phyloP scores from a whole-genome alignment of 1,139 yeast species.

The Suhomyces bolitotheri region DNA sequence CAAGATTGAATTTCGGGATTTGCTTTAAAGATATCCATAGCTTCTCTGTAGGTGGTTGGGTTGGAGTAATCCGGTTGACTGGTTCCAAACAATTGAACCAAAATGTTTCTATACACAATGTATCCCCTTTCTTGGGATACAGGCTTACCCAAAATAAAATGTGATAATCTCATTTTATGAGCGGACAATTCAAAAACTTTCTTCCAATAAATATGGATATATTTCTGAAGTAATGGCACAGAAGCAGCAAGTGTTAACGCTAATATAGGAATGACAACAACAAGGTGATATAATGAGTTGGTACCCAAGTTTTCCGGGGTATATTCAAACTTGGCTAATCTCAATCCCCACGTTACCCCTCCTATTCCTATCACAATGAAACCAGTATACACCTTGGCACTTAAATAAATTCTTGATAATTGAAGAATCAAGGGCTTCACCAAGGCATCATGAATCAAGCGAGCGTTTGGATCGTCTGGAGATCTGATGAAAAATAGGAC shows the following conservation, averaged over 20 bases:
- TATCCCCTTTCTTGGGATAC: conserved; percentile 75
- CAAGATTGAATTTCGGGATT: conserved; percentile 44
- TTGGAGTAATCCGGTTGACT: conserved; percentile 57
- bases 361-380: conserved; percentile 80
- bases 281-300: neutral
- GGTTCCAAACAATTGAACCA: conserved; percentile 38
- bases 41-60: conserved; percentile 57
- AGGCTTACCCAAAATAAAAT: conserved; percentile 72
- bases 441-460: conserved; percentile 85
- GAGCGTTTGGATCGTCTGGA: conserved; percentile 90
- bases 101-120: conserved; percentile 55
- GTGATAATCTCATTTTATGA: conserved; percentile 65
- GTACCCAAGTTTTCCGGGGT: neutral
- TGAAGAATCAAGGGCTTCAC: conserved; percentile 74
- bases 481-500: conserved; percentile 88
- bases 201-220: conserved; percentile 59
- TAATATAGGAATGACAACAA: neutral
- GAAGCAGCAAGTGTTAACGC: neutral
- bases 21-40: conserved; percentile 43
- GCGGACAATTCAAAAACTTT: conserved; percentile 59
- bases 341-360: conserved; percentile 53
- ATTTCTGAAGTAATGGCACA: conserved; percentile 25
- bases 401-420: conserved; percentile 67
- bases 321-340: conserved; percentile 26
- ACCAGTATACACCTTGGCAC: conserved; percentile 74